Base-by-base conservation (phyloP, 1,284 basidiomycete genomes). In the Termitomyces sp. region DNA sequence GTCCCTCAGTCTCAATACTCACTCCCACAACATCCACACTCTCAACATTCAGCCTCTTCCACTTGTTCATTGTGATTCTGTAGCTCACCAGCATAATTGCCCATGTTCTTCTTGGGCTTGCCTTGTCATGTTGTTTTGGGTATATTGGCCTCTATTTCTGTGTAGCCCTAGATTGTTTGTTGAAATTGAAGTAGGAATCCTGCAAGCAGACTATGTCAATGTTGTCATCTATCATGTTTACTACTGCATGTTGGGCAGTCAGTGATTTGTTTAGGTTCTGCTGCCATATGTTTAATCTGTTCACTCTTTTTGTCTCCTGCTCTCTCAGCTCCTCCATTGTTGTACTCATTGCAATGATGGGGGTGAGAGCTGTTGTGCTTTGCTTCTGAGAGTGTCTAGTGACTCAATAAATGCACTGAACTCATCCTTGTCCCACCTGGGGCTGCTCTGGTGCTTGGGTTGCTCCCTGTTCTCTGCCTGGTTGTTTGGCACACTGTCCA, bases 261-360 rank as follows among this genome's bases (percentile, higher is more conserved):
- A 38, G 8, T 1, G n/a, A 17, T 10, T 38, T 38, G 38, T 39
- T n/a, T 5, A 38, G 0, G 15, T n/a, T n/a, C n/a, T n/a, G n/a
- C n/a, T n/a, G n/a, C n/a, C n/a, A n/a, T n/a, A n/a, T n/a, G n/a
- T n/a, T 39, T 19, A 39, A 17, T 10, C 7, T 9, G 8, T 19
- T 30, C 8, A 7, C 30, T 8, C 13, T 38, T n/a, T 5, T 38
- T 15, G 36, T 38, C 15, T 13, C 36, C 6, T 38, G 36, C 36
- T 90, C 88, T 1, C 30, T 8, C 30, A 30, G 8, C 30, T 30
- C 30, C 8, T 8, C 30, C 8, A 8, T 30, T 30, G 30, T 30
- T 8, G 7, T 8, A 30, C 30, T 30, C 8, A 30, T 30, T 30
- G 30, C 7, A 8, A 5, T 30, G 8, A 30, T 30, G 30, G 30